Conservation (phyloP, 1,284 basidiomycete species). For the Erythrobasidium hasegawianum region DNA sequence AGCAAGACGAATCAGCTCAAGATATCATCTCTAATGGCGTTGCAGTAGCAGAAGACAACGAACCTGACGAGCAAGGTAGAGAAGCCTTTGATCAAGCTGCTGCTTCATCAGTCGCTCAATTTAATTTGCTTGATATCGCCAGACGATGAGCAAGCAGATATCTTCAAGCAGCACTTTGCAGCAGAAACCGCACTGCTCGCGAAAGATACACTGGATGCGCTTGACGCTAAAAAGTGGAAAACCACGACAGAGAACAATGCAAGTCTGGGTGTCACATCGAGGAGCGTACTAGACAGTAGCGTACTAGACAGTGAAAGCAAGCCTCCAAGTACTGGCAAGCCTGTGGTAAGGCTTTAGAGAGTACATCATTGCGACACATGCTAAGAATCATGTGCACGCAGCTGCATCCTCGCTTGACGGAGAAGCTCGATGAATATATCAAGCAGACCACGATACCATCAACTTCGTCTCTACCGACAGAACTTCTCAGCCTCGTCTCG, state of each 20-base stretch:
- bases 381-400: neutral
- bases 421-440: conserved; percentile 36
- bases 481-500: conserved; percentile 56
- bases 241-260: conserved; percentile 52
- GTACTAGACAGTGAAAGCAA: neutral
- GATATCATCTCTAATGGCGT: conserved; percentile 25
- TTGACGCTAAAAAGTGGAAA: conserved; percentile 58
- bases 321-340: neutral
- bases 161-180: conserved; percentile 67
- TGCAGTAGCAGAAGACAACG: conserved; percentile 39
- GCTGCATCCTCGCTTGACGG: conserved; percentile 40
- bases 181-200: conserved; percentile 55
- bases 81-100: neutral
- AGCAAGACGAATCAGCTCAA: conserved; percentile 42
- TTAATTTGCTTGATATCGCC: neutral
- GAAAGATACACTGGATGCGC: conserved; percentile 54
- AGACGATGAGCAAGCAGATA: conserved; percentile 31
- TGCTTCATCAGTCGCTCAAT: too few relatives aligned
- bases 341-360: neutral
- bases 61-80: conserved; percentile 38
- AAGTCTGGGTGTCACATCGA: conserved; percentile 18
- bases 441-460: conserved; percentile 52
- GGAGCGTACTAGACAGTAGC: neutral
- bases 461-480: conserved; percentile 62
- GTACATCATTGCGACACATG: neutral